Conservation (phyloP, 305 asterid species). For the Striga hermonthica region DNA sequence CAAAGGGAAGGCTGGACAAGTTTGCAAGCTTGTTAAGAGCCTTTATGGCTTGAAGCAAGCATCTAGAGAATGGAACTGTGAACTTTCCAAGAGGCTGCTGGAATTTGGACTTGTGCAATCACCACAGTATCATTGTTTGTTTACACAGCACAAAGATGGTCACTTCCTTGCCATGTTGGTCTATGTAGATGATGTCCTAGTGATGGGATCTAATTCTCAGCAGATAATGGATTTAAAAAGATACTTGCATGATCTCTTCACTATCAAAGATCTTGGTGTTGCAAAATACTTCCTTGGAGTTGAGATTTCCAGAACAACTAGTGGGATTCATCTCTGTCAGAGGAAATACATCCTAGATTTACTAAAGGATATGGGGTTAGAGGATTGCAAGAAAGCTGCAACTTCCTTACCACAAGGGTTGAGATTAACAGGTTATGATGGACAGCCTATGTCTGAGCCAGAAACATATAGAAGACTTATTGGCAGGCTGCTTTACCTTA, state of each 20-base stretch:
- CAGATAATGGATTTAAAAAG: too few species aligned
- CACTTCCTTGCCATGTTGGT: background rate
- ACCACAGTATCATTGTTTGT: background rate
- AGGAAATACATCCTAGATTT: too few species aligned
- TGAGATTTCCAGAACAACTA: too few species aligned
- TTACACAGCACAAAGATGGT: background rate
- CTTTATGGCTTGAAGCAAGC: background rate
- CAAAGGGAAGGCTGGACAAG: background rate
- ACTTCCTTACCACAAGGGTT: background rate
- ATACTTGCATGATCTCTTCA: too few species aligned
- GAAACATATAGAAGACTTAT: background rate
- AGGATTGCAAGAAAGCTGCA: background rate
- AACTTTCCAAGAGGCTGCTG: background rate
- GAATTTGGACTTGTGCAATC: background rate
- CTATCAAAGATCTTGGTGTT: too few species aligned
- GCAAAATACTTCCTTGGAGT: too few species aligned
- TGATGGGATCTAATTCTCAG: too few species aligned
- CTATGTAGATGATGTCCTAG: background rate
- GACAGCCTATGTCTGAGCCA: background rate
- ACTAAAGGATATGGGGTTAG: background rate
- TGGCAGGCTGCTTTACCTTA: background rate
- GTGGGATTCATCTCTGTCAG: too few species aligned
- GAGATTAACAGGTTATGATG: background rate
- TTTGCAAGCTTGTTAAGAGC: background rate
- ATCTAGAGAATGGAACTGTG: background rate